Percentiles rank a stretch among this genome's conserved stretches.
Evolutionary conservation across 176 grass and related monocot species (phyloP).

Genomic region (Oryza meridionalis): DNA sequence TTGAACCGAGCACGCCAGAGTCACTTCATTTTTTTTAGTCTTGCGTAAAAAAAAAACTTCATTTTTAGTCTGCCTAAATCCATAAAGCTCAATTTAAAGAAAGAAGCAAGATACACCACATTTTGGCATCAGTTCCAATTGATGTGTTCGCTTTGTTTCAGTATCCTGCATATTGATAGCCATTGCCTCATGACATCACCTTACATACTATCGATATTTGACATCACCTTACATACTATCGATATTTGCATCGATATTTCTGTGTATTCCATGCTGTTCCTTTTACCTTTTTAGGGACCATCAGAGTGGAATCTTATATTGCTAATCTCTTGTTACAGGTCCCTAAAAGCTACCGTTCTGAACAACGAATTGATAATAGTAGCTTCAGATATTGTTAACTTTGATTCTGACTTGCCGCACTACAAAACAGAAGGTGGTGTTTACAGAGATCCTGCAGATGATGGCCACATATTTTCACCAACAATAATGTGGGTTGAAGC

Average conservation of each 20-base stretch:
- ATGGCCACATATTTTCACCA: conserved; percentile 80
- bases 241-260: background rate
- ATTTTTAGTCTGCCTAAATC: background rate
- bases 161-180: background rate
- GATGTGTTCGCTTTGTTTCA: conserved; percentile 14
- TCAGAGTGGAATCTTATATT: conserved; percentile 24
- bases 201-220: background rate
- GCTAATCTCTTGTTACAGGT: conserved; percentile 51
- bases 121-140: no score
- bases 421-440: conserved; percentile 91
- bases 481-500: conserved; percentile 97
- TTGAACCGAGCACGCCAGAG: background rate
- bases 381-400: conserved; percentile 79
- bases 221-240: background rate
- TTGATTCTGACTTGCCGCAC: conserved; percentile 81
- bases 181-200: background rate
- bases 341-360: conserved; percentile 86
- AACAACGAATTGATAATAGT: conserved; percentile 64
- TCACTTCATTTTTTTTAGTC: background rate
- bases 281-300: background rate
- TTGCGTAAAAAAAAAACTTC: background rate
- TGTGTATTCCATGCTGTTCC: background rate
- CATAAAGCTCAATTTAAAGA: background rate
- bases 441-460: conserved; percentile 72
- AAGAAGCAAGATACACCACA: background rate